These are phyloP conservation scores for Venustampulla echinocandica DNA, from an alignment of 495 filamentous ascomycete genomes.

Conservation along the genomic window DNA sequence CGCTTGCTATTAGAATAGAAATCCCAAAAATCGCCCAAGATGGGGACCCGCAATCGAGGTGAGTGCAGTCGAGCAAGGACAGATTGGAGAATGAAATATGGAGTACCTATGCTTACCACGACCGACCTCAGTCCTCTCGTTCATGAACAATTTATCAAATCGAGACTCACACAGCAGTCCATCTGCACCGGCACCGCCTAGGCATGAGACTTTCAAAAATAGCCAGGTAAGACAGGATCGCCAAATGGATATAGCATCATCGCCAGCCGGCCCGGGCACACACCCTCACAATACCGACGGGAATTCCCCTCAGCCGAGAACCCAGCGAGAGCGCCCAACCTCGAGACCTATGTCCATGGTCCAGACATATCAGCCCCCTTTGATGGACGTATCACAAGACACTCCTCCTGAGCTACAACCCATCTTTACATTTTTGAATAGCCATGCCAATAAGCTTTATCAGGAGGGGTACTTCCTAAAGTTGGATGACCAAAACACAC, in stretches of 20 bases:
- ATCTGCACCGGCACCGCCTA: slow-evolving; percentile 14
- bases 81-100: too few species aligned
- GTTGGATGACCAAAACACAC: slow-evolving; percentile 81
- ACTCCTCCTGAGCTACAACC: slow-evolving; percentile 88
- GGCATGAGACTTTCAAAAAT: slow-evolving; percentile 7
- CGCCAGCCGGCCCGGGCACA: not conserved
- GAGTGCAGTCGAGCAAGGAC: slow-evolving; percentile 27
- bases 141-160: slow-evolving; percentile 49
- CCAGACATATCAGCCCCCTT: slow-evolving; percentile 78
- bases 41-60: slow-evolving; percentile 41
- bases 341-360: slow-evolving; percentile 53
- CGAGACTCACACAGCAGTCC: slow-evolving; percentile 29
- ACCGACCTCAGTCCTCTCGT: slow-evolving; percentile 42
- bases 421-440: slow-evolving; percentile 90
- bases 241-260: not conserved
- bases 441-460: slow-evolving; percentile 91
- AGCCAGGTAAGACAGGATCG: slow-evolving; percentile 9
- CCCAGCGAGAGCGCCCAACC: slow-evolving; percentile 20
- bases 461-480: slow-evolving; percentile 98
- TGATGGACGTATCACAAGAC: slow-evolving; percentile 75
- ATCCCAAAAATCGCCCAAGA: slow-evolving; percentile 3
- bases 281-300: slow-evolving; percentile 8
- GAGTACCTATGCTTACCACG: not conserved
- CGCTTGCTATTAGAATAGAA: slow-evolving; percentile 2
- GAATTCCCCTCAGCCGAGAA: slow-evolving; percentile 12